Conservation (phyloP, 768 basidiomycete genomes). For the Grammothele lineata region DNA sequence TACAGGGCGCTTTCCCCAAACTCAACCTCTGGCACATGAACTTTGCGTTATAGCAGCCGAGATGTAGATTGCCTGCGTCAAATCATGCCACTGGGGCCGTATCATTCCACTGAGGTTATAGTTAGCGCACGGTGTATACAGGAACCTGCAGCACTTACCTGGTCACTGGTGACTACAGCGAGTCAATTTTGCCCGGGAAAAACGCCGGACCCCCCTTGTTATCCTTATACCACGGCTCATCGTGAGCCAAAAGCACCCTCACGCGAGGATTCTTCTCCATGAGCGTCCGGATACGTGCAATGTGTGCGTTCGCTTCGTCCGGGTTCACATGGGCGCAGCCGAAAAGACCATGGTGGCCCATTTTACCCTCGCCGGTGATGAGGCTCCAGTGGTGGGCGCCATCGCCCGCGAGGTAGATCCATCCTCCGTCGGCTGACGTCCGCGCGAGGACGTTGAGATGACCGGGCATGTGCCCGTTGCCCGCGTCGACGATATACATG, state of each 20-base stretch:
- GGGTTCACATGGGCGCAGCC: constrained; percentile 42
- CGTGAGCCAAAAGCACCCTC: constrained; percentile 48
- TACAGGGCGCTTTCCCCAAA: no score
- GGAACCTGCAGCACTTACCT: no score
- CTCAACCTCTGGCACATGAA: no score
- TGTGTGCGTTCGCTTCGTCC: constrained; percentile 38
- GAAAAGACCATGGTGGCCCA: constrained; percentile 29
- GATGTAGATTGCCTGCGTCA: no score
- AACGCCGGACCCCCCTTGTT: constrained; percentile 41
- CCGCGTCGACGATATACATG: constrained; percentile 50
- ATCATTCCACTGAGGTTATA: no score
- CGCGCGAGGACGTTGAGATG: constrained; percentile 53
- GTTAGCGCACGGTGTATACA: no score
- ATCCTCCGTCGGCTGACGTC: constrained; percentile 49
- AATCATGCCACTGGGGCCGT: no score
- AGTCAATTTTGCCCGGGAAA: constrained; percentile 21
- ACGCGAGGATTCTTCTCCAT: constrained; percentile 25
- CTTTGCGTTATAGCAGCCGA: no score
- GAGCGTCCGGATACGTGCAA: constrained; percentile 33
- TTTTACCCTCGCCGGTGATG: constrained; percentile 40
- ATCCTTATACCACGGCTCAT: constrained; percentile 44
- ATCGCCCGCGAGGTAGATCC: constrained; percentile 55
- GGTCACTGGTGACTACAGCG: background rate
- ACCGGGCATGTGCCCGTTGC: constrained; percentile 49
- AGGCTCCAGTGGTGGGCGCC: constrained; percentile 43